These are phyloP conservation scores for Neonectria ditissima DNA, from an alignment of 2,329 filamentous ascomycete species.

Conservation along the genomic window DNA sequence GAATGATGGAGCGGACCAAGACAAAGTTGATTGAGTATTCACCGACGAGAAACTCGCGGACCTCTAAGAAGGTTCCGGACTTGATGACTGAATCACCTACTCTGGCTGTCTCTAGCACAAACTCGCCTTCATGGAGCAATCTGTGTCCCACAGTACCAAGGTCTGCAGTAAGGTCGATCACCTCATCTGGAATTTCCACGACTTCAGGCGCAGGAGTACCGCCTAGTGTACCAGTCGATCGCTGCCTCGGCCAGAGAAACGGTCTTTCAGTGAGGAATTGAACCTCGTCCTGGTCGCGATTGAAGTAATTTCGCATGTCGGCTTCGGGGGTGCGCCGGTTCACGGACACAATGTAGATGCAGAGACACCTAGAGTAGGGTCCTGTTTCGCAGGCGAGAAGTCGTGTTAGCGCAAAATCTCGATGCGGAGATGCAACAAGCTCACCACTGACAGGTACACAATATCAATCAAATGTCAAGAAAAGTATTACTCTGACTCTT, in stretches of 20 bases:
- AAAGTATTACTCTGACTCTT: too few species aligned
- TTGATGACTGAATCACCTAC: slow-evolving; percentile 29
- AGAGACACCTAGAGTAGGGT: neutral
- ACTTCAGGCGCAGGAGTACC: slow-evolving; percentile 3
- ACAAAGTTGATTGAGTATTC: slow-evolving; percentile 51
- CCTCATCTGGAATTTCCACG: slow-evolving; percentile 29
- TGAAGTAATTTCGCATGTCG: neutral
- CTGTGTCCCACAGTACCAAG: slow-evolving; percentile 16
- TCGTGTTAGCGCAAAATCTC: neutral
- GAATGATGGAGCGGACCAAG: slow-evolving; percentile 57
- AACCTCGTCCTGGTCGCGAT: slow-evolving; percentile 20
- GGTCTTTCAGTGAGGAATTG: slow-evolving; percentile 33
- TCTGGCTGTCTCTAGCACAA: slow-evolving; percentile 33
- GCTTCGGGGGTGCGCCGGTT: too few species aligned
- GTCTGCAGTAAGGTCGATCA: slow-evolving; percentile 52
- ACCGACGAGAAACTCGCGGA: slow-evolving; percentile 39
- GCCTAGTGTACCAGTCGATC: slow-evolving; percentile 44
- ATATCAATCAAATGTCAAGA: neutral
- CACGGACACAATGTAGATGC: neutral
- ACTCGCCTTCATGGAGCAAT: slow-evolving; percentile 40
- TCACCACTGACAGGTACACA: neutral
- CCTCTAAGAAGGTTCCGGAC: slow-evolving; percentile 46
- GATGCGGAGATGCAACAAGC: neutral
- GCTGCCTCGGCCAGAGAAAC: neutral
- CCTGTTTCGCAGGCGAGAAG: neutral